phyloP scores from a whole-genome alignment of 116 monocot genomes.

The Trichopus zeylanicus region DNA sequence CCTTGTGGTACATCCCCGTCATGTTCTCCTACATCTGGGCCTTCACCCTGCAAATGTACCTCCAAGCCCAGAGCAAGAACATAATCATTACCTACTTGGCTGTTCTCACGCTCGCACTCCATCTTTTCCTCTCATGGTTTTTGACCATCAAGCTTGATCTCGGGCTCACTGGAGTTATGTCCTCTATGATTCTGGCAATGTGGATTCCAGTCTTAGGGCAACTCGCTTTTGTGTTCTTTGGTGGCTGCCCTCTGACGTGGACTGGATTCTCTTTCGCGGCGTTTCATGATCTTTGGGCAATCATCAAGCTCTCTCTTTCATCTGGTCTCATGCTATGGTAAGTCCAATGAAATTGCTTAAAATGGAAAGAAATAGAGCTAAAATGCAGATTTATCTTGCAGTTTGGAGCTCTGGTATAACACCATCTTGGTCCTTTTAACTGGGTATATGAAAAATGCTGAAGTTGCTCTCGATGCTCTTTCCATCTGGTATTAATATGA shows the following conservation, averaged over 20 bases:
- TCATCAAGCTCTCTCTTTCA: constrained; percentile 48
- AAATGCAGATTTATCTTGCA: constrained; percentile 1
- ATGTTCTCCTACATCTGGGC: constrained; percentile 35
- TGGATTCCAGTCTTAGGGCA: constrained; percentile 45
- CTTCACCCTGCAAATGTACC: constrained; percentile 68
- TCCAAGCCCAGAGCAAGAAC: constrained; percentile 70
- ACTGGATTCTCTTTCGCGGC: constrained; percentile 34
- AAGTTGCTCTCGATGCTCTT: constrained; percentile 38
- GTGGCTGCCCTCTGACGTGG: constrained; percentile 62
- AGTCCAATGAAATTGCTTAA: neutral
- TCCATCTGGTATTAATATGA: constrained; percentile 6
- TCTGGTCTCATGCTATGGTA: constrained; percentile 50
- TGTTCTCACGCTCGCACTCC: constrained; percentile 21
- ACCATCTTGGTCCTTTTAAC: constrained; percentile 40
- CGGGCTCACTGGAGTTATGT: constrained; percentile 31
- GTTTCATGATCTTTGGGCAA: constrained; percentile 27
- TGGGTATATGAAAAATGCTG: constrained; percentile 39
- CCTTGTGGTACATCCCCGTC: constrained; percentile 47
- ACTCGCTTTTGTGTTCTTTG: constrained; percentile 39
- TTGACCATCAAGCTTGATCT: constrained; percentile 14
- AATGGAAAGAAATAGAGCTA: neutral
- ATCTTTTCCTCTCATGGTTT: constrained; percentile 40
- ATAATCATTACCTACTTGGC: constrained; percentile 42
- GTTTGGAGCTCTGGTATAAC: constrained; percentile 44
- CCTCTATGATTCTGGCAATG: constrained; percentile 28